phyloP scores from a whole-genome alignment of 768 basidiomycete species.

The Melanogaster broomeanus region DNA sequence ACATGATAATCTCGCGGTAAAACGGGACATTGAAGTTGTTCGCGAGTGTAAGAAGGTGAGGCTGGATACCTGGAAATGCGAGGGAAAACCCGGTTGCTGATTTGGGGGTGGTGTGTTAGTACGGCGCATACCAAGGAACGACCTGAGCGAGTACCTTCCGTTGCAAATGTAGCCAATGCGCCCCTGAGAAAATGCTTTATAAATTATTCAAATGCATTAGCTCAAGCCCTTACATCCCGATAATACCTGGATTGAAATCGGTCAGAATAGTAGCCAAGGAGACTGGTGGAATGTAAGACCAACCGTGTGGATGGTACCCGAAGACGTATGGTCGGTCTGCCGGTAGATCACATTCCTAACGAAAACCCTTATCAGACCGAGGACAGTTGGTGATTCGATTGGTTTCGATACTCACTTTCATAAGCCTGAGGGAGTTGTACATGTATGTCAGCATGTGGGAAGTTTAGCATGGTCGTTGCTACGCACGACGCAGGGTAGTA shows the following conservation, averaged over 20 bases:
- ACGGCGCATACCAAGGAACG: neutral
- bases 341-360: slow-evolving; percentile 82
- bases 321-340: slow-evolving; percentile 94
- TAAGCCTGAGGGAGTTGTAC: slow-evolving; percentile 8
- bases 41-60: slow-evolving; percentile 88
- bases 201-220: neutral
- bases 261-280: slow-evolving; percentile 1
- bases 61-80: slow-evolving; percentile 87
- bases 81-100: slow-evolving; percentile 87
- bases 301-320: slow-evolving; percentile 98
- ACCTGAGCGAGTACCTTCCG: slow-evolving; percentile 65
- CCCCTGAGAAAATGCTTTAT: slow-evolving; percentile 55
- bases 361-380: neutral
- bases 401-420: slow-evolving; percentile 35
- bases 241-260: slow-evolving; percentile 66
- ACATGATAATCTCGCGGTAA: slow-evolving; percentile 88
- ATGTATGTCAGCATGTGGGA: neutral
- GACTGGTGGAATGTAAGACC: slow-evolving; percentile 17
- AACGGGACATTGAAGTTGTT: slow-evolving; percentile 92
- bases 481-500: slow-evolving; percentile 90
- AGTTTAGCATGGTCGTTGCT: neutral
- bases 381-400: neutral
- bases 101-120: slow-evolving; percentile 3
- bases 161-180: slow-evolving; percentile 93
- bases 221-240: slow-evolving; percentile 78